Base-by-base conservation (phyloP, 495 filamentous ascomycete species). In the Talaromyces trachyspermus region DNA sequence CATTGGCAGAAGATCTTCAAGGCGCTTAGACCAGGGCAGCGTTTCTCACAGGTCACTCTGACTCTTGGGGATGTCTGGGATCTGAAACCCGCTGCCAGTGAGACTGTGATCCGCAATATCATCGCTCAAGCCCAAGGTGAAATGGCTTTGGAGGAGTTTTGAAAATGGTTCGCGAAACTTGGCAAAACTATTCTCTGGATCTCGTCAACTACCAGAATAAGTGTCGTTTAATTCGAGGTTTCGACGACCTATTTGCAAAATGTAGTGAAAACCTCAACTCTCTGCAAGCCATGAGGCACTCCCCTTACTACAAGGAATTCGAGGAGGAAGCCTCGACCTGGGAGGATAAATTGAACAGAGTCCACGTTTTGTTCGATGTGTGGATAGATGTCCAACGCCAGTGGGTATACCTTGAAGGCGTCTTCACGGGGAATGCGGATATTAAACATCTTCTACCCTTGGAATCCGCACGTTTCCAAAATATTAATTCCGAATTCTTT, bases 341-440 rank as follows among this genome's bases (percentile, higher is more conserved):
- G 94, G 92, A 99, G 66, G 92, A 99, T 64, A 95, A 94, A 56
- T 75, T 99, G 33, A 99, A 99, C 63, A 83, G 94, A 29, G 88
- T 97, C 17, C 92, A 97, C 61, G 88, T 97, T 25, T 75, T 97
- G 2, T 99, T 99, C 60, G 94, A 99, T 66, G 88, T 97, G 23
- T 99, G 92, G 92, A 97, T 99, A 52, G 92, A 99, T 68, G 94
- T 99, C 20, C 92, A 99, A 65, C 81, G 92, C 48, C 92, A 99
- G 71, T 99, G 92, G 92, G 91, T 97, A 3, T 99, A 99, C 57
- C 77, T 99, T 18, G 94, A 99, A 66, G 92, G 92, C 46, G 94
- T 99, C 32, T 99, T 99, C 61, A 92, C 89, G 4, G 92, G 92
- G 45, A 99, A 97, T 65, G 90, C 88, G 8, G 92, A 99, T 60